Conservation (phyloP, 768 basidiomycete genomes). For the Tulasnella sp. region DNA sequence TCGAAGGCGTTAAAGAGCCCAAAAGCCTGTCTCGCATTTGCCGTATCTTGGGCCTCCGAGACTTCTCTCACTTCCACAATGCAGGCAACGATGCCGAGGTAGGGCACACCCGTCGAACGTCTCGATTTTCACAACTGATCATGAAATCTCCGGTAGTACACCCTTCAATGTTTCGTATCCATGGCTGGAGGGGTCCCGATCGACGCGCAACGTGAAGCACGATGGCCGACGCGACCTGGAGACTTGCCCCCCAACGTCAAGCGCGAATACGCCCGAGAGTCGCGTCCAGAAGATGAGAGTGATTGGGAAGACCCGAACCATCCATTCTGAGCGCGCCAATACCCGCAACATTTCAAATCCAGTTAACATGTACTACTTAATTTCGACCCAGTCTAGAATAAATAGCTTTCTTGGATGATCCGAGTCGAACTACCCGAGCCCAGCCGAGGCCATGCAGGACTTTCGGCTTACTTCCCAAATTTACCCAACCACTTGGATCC, state of each 20-base stretch:
- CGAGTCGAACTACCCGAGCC: not conserved
- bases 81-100: conserved; percentile 86
- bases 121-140: not conserved
- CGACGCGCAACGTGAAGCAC: conserved; percentile 69
- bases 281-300: conserved; percentile 20
- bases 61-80: conserved; percentile 62
- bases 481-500: conserved; percentile 17
- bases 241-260: conserved; percentile 15
- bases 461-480: conserved; percentile 4
- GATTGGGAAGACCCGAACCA: conserved; percentile 11
- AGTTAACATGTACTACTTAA: not conserved
- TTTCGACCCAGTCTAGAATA: not conserved
- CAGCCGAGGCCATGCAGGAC: not conserved
- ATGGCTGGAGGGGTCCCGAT: conserved; percentile 74
- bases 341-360: not conserved
- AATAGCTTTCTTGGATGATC: not conserved
- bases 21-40: conserved; percentile 59
- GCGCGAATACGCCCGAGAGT: conserved; percentile 10
- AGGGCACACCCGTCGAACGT: conserved; percentile 32
- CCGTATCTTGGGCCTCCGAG: conserved; percentile 55
- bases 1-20: conserved; percentile 61
- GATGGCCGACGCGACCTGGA: conserved; percentile 54
- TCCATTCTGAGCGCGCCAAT: not conserved
- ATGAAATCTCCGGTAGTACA: conserved; percentile 49
- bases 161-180: conserved; percentile 55